Evolutionary conservation across 2,329 filamentous ascomycete genomes (phyloP).

Genomic region (Xylariomycetidae sp.): DNA sequence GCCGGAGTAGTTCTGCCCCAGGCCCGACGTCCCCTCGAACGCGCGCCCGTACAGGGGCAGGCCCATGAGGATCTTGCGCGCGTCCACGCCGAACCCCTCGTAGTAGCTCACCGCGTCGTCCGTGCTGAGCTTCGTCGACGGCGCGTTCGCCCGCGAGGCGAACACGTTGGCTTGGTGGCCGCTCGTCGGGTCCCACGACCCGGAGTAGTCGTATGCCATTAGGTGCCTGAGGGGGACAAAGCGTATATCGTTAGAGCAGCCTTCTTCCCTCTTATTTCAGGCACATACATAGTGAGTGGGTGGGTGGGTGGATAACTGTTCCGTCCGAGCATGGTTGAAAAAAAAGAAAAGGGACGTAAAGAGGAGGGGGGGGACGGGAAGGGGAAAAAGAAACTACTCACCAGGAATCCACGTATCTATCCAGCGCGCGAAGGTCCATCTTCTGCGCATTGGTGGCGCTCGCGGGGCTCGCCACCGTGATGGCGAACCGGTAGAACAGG

Average conservation of each 20-base stretch:
- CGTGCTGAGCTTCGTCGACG: conserved; percentile 64
- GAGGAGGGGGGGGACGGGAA: background rate
- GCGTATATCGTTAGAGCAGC: too few relatives aligned
- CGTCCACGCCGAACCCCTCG: conserved; percentile 49
- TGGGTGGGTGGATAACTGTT: background rate
- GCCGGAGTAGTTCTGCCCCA: conserved; percentile 59
- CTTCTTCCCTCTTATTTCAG: too few relatives aligned
- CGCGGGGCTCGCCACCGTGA: conserved; percentile 48
- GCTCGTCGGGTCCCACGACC: conserved; percentile 58
- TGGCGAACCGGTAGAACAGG: conserved; percentile 40
- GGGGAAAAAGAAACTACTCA: conserved; percentile 9
- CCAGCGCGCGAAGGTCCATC: conserved; percentile 50
- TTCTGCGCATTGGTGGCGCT: conserved; percentile 43
- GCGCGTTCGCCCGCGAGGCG: conserved; percentile 42
- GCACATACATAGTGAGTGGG: too few relatives aligned
- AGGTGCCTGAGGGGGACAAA: conserved; percentile 33
- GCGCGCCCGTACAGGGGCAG: conserved; percentile 78
- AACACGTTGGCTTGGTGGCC: conserved; percentile 71
- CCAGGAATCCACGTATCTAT: conserved; percentile 54
- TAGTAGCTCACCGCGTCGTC: conserved; percentile 62
- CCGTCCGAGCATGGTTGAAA: background rate
- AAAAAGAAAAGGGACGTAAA: background rate
- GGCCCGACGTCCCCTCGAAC: conserved; percentile 63
- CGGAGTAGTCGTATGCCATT: conserved; percentile 70
- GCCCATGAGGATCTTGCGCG: conserved; percentile 67